Conservation (phyloP, 306 rosid genomes). For the Lithocarpus polystachyus region DNA sequence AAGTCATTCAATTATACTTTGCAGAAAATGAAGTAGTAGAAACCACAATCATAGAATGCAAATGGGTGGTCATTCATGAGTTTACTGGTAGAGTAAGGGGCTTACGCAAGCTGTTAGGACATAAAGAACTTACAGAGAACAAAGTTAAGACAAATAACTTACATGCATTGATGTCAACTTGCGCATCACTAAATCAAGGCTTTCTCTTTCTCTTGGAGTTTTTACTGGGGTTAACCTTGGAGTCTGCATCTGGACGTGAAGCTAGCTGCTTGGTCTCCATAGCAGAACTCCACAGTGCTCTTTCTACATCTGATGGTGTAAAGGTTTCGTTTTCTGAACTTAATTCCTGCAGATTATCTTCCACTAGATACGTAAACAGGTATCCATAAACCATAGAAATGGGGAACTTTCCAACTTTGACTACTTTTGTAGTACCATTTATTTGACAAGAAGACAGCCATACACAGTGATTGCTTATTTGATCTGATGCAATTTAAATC, state of each 20-base stretch:
- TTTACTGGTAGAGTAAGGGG: not conserved
- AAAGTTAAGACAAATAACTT: not conserved
- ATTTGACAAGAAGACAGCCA: not conserved
- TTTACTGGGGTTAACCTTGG: conserved; percentile 33
- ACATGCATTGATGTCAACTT: conserved; percentile 2
- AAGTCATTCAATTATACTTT: not conserved
- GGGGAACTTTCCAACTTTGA: conserved; percentile 7
- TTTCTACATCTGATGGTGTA: conserved; percentile 86
- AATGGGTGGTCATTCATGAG: not conserved
- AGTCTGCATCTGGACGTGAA: conserved; percentile 27
- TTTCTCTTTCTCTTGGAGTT: conserved; percentile 67
- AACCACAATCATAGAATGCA: not conserved
- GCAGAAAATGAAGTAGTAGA: not conserved
- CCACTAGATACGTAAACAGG: conserved; percentile 4
- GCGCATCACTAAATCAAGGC: conserved; percentile 32
- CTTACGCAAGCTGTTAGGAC: not conserved
- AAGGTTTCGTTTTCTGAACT: conserved; percentile 51
- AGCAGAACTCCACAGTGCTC: conserved; percentile 79
- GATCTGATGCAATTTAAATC: not conserved
- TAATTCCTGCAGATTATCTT: conserved; percentile 58
- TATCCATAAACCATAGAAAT: not conserved
- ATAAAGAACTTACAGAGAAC: not conserved
- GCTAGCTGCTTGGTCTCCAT: conserved; percentile 40
- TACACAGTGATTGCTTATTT: not conserved
- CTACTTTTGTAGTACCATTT: not conserved